These are phyloP conservation scores for Trichocladium uniseriatum DNA, from an alignment of 495 filamentous ascomycete species.

Conservation along the genomic window DNA sequence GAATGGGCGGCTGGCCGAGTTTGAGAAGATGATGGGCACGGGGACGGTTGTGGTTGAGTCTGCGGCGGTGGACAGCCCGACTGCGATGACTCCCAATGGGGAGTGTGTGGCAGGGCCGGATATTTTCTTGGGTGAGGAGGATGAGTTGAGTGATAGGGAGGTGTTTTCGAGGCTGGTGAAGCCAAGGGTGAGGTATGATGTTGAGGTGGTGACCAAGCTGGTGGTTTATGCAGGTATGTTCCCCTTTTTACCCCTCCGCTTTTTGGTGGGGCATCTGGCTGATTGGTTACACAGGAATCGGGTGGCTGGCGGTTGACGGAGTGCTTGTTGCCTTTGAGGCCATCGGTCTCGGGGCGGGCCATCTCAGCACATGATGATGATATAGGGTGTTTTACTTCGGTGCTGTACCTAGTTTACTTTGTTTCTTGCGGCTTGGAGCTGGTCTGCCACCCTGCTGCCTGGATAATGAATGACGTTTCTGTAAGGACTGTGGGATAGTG, in stretches of 20 bases:
- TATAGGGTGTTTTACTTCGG: background rate
- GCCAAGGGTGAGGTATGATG: slow-evolving; percentile 89
- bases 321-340: slow-evolving; percentile 59
- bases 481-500: too few species aligned
- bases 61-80: slow-evolving; percentile 12
- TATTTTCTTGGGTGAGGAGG: slow-evolving; percentile 32
- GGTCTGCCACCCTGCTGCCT: background rate
- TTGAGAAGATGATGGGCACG: slow-evolving; percentile 62
- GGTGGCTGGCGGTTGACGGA: slow-evolving; percentile 58
- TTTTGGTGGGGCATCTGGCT: slow-evolving; percentile 9
- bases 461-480: background rate
- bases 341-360: slow-evolving; percentile 46
- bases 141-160: slow-evolving; percentile 58
- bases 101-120: background rate
- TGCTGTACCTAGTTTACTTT: background rate
- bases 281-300: slow-evolving; percentile 50
- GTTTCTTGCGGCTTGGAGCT: background rate
- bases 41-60: slow-evolving; percentile 34
- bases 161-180: slow-evolving; percentile 78
- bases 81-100: background rate
- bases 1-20: slow-evolving; percentile 42
- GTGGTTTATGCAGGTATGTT: slow-evolving; percentile 79
- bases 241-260: background rate
- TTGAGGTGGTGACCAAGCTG: slow-evolving; percentile 92
- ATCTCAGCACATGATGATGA: slow-evolving; percentile 5